Conservation (phyloP, 768 basidiomycete species). For the Amanita rubescens region DNA sequence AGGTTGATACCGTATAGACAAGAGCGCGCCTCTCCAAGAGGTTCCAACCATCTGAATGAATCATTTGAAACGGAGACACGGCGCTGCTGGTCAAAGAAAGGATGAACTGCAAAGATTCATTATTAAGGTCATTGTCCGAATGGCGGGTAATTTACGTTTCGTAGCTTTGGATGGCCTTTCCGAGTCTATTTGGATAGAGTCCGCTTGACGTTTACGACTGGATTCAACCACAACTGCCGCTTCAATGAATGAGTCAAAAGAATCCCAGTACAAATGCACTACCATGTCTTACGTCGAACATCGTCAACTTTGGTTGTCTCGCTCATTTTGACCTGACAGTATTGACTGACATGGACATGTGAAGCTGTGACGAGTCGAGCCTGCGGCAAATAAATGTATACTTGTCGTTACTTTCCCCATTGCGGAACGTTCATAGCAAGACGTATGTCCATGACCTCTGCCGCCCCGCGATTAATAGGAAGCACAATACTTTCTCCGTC, state of each 20-base stretch:
- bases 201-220: background rate
- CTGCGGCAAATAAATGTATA: background rate
- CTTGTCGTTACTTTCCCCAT: background rate
- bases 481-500: background rate
- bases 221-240: background rate
- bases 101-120: conserved; percentile 22
- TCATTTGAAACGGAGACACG: conserved; percentile 1
- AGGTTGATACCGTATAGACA: conserved; percentile 38
- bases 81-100: conserved; percentile 24
- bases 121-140: background rate
- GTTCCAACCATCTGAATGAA: conserved; percentile 32
- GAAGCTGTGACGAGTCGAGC: too few species aligned
- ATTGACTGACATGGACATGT: too few species aligned
- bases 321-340: too few species aligned
- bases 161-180: background rate
- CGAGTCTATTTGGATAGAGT: background rate
- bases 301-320: background rate
- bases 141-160: background rate
- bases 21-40: conserved; percentile 28
- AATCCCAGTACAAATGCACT: background rate
- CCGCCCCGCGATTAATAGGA: background rate
- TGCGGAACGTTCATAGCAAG: background rate
- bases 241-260: background rate
- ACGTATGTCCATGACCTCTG: conserved; percentile 1
- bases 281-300: too few species aligned